phyloP scores from a whole-genome alignment of 257 asterid species.

The Forsythia suspensa region DNA sequence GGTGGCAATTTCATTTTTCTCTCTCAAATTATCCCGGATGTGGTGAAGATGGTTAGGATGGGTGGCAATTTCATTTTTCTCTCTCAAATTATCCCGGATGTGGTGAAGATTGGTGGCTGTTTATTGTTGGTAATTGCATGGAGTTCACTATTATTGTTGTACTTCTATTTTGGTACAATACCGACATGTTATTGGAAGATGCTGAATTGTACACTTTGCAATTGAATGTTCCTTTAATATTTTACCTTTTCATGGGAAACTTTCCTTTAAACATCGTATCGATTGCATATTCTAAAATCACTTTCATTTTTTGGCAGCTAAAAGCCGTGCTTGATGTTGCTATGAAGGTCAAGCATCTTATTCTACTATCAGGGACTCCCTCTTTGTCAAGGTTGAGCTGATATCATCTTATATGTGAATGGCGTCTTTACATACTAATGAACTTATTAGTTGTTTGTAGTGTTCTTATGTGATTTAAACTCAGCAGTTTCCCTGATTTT shows the following conservation, averaged over 20 bases:
- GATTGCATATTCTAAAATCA: slow-evolving; percentile 2
- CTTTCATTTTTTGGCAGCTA: slow-evolving; percentile 45
- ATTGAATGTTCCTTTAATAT: not conserved
- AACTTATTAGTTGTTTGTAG: not conserved
- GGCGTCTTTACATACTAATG: not conserved
- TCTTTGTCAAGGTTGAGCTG: slow-evolving; percentile 88
- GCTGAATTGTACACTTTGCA: not conserved
- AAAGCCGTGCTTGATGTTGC: slow-evolving; percentile 71
- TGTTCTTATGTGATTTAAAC: not conserved
- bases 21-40: not conserved
- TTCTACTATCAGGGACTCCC: slow-evolving; percentile 97
- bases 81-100: not conserved
- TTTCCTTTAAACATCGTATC: not conserved
- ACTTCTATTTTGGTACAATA: not conserved
- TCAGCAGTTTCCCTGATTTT: slow-evolving; percentile 19
- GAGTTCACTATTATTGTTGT: not conserved
- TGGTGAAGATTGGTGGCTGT: slow-evolving; percentile 7
- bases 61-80: not conserved
- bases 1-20: not conserved
- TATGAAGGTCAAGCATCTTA: slow-evolving; percentile 71
- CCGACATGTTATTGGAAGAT: not conserved
- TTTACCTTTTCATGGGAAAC: not conserved
- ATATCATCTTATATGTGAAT: slow-evolving; percentile 21
- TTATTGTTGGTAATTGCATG: not conserved
- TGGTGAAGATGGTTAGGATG: slow-evolving; percentile 3